A percentile compares a stretch with the other conserved stretches of the same genome.
Conservation (phyloP, 2,329 filamentous ascomycete species). For the Leptographium lundbergii region DNA sequence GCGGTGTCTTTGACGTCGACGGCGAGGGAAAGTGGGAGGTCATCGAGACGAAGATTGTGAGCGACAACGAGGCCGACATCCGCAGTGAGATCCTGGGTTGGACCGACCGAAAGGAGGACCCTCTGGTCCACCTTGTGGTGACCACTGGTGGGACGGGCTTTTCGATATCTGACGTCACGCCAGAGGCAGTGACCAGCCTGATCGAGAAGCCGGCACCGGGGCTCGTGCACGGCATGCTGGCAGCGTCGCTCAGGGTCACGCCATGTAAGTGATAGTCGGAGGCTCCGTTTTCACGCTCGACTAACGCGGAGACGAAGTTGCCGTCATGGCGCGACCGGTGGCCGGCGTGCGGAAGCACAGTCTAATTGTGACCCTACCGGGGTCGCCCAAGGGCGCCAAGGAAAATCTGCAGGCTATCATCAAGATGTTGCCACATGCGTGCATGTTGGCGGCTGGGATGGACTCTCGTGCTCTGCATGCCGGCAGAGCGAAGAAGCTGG, state of each 20-base stretch:
- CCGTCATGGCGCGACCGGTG: constrained; percentile 89
- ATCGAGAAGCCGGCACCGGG: constrained; percentile 80
- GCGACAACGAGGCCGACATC: constrained; percentile 64
- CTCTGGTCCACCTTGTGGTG: constrained; percentile 57
- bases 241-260: constrained; percentile 71
- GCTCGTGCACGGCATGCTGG: constrained; percentile 88
- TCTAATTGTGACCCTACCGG: constrained; percentile 78
- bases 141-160: constrained; percentile 94
- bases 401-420: constrained; percentile 86
- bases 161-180: constrained; percentile 70
- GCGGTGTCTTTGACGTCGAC: constrained; percentile 54
- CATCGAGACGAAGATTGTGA: constrained; percentile 58
- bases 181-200: constrained; percentile 74
- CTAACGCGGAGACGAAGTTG: constrained; percentile 43
- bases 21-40: constrained; percentile 62
- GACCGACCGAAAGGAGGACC: constrained; percentile 41
- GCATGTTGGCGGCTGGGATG: constrained; percentile 70
- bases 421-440: constrained; percentile 91
- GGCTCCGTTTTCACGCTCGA: background rate
- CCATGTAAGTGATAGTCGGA: constrained; percentile 52
- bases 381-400: constrained; percentile 86
- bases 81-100: constrained; percentile 60
- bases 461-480: constrained; percentile 70
- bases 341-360: constrained; percentile 75
- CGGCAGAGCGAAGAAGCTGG: constrained; percentile 72